Evolutionary conservation across 257 asterid species (phyloP), one percentile per base, ranked within the genome.

Genomic region (Primulina tabacum): DNA sequence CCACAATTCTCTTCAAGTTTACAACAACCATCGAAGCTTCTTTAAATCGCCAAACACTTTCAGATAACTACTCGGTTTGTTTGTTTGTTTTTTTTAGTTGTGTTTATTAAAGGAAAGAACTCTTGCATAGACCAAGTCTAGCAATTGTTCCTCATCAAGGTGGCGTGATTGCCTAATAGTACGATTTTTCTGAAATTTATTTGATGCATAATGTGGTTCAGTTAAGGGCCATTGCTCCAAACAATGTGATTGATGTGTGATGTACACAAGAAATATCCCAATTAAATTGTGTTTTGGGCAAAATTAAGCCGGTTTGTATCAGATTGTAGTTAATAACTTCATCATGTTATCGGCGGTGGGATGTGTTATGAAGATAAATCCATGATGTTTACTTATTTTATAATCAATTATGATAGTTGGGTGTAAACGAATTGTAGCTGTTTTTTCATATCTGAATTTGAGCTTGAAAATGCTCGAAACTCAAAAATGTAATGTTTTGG

Each of bases 11-110:
- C 38, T 92, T 84, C 87, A 90, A 92, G 71, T 92, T 92, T 75
- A 78, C 96, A 2, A 80, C 84, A 6, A 90, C 95, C 12, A 28
- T 92, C n/a, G 98, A 90, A 87, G 62, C 88, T 35, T 55, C 92
- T 72, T 90, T 92, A 50, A 84, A 77, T 73, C 92, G 92, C 78
- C 97, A 90, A 69, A 67, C 87, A 0, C 83, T 92, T 73, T 34
- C 97, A 8, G 97, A 92, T 80, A 88, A 79, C 80, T 90, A 76
- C 79, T 84, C 89, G 82, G 97, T 92, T 33, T 57, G 88, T 75
- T 71, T 61, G 72, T 62, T 50, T 60, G 29, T 65, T 70, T 21
- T 21, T 21, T 21, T 21, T 21, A 29, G 26, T 47, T 62, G 4
- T 29, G 8, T 8, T 10, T 35, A 30, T 8, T 59, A 5, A 50